Base-by-base conservation (phyloP, 192 early-diverging fungal species). In the Spinellus fusiger region DNA sequence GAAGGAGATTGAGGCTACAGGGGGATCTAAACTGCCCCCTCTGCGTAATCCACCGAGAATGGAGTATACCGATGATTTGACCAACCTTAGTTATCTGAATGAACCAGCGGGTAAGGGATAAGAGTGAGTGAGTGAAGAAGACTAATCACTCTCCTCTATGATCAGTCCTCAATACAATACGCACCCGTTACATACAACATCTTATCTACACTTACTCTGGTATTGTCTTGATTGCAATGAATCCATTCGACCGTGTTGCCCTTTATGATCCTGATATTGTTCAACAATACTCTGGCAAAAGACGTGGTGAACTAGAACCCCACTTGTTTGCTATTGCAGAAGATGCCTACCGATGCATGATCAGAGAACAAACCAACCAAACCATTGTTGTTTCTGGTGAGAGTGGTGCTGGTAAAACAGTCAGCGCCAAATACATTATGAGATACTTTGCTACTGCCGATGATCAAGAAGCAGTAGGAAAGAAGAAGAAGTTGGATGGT, bases 161-260 rank as follows among this genome's bases (percentile, higher is more conserved):
- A 31, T 20, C 74, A 79, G 96, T 99, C 4, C 85, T 99, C 22
- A 88, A 96, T 74, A 95, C 92, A 67, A 88, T 99, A 69, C 79
- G 80, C 40, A 83, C 92, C 26, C 84, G 96, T 38, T 99, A 98
- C 72, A 75, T 80, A 6, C 89, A 94, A 66, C 84, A 91, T 70
- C 88, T 88, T 71, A 99, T 99, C 71, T 99, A 99, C 77, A 99
- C 96, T 16, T 99, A 99, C 70, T 98, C 95, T 22, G 96, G 96
- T 40, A 96, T 99, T 54, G 97, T 99, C 32, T 74, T 99, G 62
- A 95, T 99, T 63, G 97, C 97, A 33, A 89, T 94, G 68, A 99
- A 99, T 61, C 97, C 97, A 5, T 99, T 98, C 74, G 83, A 81
- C 46, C 75, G 87, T 16, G 84, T 99, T 61, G 62, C 84, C 34